Percentiles rank a stretch among this genome's conserved stretches.
Conservation (phyloP, 352 stramenopile species). For the Pythium pyrilobum region DNA sequence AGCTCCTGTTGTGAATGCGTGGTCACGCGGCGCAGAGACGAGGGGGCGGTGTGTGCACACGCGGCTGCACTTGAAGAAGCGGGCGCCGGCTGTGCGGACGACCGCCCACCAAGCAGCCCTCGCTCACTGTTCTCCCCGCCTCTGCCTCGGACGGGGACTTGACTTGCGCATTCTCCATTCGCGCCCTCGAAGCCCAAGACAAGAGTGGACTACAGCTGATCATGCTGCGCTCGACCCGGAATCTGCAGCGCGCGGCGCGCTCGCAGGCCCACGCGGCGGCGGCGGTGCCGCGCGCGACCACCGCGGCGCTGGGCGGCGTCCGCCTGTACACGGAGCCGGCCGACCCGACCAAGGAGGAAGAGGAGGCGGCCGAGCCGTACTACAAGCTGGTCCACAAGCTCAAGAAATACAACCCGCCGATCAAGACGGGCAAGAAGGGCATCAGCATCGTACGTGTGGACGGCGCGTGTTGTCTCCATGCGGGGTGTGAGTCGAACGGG, state of each 20-base stretch:
- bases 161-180: too few species aligned
- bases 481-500: not conserved
- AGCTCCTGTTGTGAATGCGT: slow-evolving; percentile 13
- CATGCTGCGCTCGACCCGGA: slow-evolving; percentile 8
- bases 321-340: slow-evolving; percentile 25
- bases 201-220: too few species aligned
- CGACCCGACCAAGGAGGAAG: slow-evolving; percentile 36
- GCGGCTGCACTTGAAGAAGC: slow-evolving; percentile 13
- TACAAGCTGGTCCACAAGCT: slow-evolving; percentile 51
- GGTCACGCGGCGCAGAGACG: slow-evolving; percentile 9
- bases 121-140: not conserved
- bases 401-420: slow-evolving; percentile 75
- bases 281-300: not conserved
- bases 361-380: slow-evolving; percentile 34
- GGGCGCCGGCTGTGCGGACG: slow-evolving; percentile 7
- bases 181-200: not conserved
- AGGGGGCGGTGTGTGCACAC: not conserved
- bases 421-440: slow-evolving; percentile 70
- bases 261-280: slow-evolving; percentile 6
- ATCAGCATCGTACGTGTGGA: slow-evolving; percentile 55
- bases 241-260: slow-evolving; percentile 13
- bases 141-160: not conserved
- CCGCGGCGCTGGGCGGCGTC: not conserved
- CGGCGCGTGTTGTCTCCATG: not conserved
- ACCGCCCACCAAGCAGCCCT: slow-evolving; percentile 8